A percentile compares a stretch with the other conserved stretches of the same genome.
Conservation (phyloP, 768 basidiomycete species). For the Leccinum olivaceopallidum region DNA sequence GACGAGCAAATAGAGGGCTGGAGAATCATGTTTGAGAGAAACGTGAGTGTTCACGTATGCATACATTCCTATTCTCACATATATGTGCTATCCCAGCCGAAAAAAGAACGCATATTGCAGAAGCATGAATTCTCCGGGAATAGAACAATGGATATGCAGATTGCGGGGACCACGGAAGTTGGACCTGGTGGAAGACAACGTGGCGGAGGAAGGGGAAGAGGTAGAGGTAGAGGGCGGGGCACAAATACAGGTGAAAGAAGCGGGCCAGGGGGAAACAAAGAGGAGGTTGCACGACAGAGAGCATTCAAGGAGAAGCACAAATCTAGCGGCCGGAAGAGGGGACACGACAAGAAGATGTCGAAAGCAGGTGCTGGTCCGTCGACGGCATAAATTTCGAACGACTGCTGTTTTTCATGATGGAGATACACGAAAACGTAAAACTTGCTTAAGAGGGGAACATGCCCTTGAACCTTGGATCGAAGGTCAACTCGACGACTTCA, state of each 20-base stretch:
- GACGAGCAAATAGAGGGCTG: slow-evolving; percentile 94
- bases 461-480: slow-evolving; percentile 54
- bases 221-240: slow-evolving; percentile 36
- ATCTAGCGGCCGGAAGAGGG: slow-evolving; percentile 79
- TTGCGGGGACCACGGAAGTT: slow-evolving; percentile 2
- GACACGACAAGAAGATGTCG: slow-evolving; percentile 89
- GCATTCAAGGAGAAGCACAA: slow-evolving; percentile 80
- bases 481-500: slow-evolving; percentile 60
- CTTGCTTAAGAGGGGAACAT: slow-evolving; percentile 41
- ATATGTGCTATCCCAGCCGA: slow-evolving; percentile 46
- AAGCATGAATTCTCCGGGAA: slow-evolving; percentile 82
- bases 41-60: slow-evolving; percentile 52
- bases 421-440: neutral
- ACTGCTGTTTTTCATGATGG: slow-evolving; percentile 1
- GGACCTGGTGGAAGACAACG: slow-evolving; percentile 17
- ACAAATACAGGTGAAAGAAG: slow-evolving; percentile 37
- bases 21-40: slow-evolving; percentile 85
- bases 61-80: slow-evolving; percentile 11
- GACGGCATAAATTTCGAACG: slow-evolving; percentile 12
- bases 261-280: slow-evolving; percentile 39
- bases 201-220: slow-evolving; percentile 41
- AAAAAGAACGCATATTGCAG: slow-evolving; percentile 69
- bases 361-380: slow-evolving; percentile 49
- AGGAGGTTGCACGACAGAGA: slow-evolving; percentile 50
- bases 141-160: slow-evolving; percentile 24